phyloP scores from a whole-genome alignment of 257 asterid species.

The Solanum clarkiae region DNA sequence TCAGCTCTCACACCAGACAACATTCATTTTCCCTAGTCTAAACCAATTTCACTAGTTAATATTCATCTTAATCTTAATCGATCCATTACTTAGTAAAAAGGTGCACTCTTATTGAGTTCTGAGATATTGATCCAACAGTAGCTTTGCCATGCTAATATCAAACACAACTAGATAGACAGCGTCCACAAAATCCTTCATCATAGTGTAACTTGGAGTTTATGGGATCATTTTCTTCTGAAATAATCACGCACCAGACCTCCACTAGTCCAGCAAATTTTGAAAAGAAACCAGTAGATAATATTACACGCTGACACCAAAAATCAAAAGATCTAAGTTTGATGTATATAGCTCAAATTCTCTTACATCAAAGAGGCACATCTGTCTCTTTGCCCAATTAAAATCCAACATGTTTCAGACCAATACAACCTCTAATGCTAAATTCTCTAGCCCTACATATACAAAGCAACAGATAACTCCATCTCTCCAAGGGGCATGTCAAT shows the following conservation, averaged over 20 bases:
- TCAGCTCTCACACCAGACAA: background rate
- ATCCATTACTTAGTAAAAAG: background rate
- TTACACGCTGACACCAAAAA: background rate
- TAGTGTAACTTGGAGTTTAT: background rate
- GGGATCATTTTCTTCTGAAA: background rate
- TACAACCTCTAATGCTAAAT: background rate
- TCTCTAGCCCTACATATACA: background rate
- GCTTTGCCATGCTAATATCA: background rate
- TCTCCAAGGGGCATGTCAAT: background rate
- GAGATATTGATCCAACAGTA: background rate
- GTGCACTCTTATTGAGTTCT: background rate
- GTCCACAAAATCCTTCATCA: background rate
- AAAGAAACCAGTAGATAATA: background rate
- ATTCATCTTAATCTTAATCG: background rate
- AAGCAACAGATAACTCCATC: slow-evolving; percentile 2
- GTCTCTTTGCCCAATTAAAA: background rate
- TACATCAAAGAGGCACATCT: background rate
- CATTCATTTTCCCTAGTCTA: background rate
- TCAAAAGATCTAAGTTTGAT: background rate
- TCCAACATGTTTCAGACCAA: background rate
- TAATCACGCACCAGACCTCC: background rate
- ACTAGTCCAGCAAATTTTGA: slow-evolving; percentile 1
- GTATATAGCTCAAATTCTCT: slow-evolving; percentile 1
- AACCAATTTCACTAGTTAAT: background rate
- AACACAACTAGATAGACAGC: background rate